These are phyloP conservation scores for Cryptococcus sp. DNA, from an alignment of 1,284 basidiomycete genomes.

Conservation along the genomic window DNA sequence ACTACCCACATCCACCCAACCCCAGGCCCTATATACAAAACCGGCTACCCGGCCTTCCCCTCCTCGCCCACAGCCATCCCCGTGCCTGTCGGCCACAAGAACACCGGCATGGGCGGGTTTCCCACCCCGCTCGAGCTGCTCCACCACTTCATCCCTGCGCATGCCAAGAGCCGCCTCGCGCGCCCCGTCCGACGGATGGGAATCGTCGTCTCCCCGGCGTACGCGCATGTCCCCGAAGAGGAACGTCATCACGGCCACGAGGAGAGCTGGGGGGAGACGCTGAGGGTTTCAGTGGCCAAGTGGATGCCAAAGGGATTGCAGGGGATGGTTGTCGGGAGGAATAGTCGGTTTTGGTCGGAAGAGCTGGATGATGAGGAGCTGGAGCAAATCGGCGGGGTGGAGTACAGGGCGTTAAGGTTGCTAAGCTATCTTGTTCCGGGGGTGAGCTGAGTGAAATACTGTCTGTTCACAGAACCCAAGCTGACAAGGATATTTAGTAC, in stretches of 20 bases:
- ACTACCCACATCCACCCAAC: neutral
- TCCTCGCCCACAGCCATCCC: conserved; percentile 3
- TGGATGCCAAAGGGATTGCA: conserved; percentile 34
- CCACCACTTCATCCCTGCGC: conserved; percentile 13
- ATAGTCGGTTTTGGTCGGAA: conserved; percentile 38
- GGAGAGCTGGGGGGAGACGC: conserved; percentile 18
- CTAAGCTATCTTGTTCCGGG: conserved; percentile 25
- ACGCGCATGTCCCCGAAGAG: conserved; percentile 4
- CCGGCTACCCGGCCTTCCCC: neutral
- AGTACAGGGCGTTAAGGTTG: conserved; percentile 35
- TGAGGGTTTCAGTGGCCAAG: conserved; percentile 20
- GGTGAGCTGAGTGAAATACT: conserved; percentile 15
- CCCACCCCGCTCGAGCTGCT: conserved; percentile 20
- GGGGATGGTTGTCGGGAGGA: conserved; percentile 34
- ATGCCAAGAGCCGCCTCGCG: conserved; percentile 5
- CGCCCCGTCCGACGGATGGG: conserved; percentile 10
- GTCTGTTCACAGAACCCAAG: neutral
- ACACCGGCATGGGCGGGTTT: conserved; percentile 30
- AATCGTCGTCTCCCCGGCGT: conserved; percentile 5
- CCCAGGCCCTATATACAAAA: neutral
- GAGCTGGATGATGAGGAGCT: conserved; percentile 39
- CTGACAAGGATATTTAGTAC: conserved; percentile 20
- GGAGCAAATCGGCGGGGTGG: conserved; percentile 37
- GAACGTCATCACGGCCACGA: conserved; percentile 4
- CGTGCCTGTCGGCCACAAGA: conserved; percentile 8